These are phyloP conservation scores for Alternaria metachromatica DNA, from an alignment of 2,329 filamentous ascomycete genomes.

Conservation along the genomic window DNA sequence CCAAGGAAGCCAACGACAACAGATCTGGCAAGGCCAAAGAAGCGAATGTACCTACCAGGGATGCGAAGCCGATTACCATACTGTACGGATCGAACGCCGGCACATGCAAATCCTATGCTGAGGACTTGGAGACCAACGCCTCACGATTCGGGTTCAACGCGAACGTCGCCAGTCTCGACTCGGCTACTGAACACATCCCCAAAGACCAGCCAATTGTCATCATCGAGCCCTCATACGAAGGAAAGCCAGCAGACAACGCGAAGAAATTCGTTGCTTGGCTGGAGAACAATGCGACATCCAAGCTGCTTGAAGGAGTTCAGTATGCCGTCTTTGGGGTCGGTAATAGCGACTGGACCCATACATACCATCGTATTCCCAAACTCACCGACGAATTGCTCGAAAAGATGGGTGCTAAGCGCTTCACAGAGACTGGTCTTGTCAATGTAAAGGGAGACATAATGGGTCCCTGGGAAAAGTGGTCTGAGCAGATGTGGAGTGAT, in stretches of 20 bases:
- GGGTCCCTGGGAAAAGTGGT: conserved; percentile 10
- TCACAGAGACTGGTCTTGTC: conserved; percentile 7
- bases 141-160: conserved; percentile 60
- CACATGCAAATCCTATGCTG: conserved; percentile 74
- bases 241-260: conserved; percentile 76
- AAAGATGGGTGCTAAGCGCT: conserved; percentile 55
- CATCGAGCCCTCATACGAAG: conserved; percentile 76
- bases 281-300: conserved; percentile 56
- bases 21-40: background rate
- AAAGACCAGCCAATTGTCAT: conserved; percentile 68
- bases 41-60: background rate
- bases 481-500: conserved; percentile 7
- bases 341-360: conserved; percentile 61
- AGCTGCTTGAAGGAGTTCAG: conserved; percentile 60
- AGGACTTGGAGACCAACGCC: conserved; percentile 67
- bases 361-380: conserved; percentile 72
- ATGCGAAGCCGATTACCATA: conserved; percentile 63
- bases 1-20: background rate
- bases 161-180: conserved; percentile 61
- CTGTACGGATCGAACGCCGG: conserved; percentile 78
- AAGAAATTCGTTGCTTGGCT: conserved; percentile 73
- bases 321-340: conserved; percentile 77
- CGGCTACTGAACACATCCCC: conserved; percentile 66
- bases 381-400: conserved; percentile 64
- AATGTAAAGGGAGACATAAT: conserved; percentile 13